Evolutionary conservation across 2,329 filamentous ascomycete genomes (phyloP).

Genomic region (Colletotrichum liaoningense): DNA sequence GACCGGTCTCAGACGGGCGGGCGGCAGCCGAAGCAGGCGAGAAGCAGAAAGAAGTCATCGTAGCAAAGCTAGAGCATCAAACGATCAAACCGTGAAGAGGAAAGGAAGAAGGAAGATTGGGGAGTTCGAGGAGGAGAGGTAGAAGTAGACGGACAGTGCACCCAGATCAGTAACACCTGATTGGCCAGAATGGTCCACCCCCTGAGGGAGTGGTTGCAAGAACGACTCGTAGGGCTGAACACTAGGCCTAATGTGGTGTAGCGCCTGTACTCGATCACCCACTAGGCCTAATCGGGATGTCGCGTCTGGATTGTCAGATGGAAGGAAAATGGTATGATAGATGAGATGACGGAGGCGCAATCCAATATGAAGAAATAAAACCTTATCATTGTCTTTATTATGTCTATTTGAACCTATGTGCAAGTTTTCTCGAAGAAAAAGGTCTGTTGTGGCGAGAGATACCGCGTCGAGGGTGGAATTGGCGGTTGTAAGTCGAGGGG

Average conservation of each 20-base stretch:
- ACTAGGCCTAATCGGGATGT: neutral
- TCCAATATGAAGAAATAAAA: neutral
- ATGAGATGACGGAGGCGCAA: neutral
- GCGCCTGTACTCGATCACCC: rapidly evolving
- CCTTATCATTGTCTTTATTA: neutral
- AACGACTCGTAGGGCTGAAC: neutral
- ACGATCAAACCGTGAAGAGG: conserved; percentile 9
- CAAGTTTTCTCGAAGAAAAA: neutral
- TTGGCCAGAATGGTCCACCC: neutral
- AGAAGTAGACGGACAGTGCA: neutral
- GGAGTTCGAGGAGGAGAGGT: neutral
- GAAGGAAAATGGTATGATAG: neutral
- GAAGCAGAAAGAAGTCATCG: conserved; percentile 9
- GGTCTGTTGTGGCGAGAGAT: neutral
- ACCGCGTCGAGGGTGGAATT: neutral
- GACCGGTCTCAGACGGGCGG: conserved; percentile 14
- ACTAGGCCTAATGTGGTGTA: neutral
- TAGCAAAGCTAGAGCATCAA: conserved; percentile 12
- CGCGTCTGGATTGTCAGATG: neutral
- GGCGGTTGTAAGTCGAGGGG: neutral
- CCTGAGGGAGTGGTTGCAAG: neutral
- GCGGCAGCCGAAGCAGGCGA: conserved; percentile 13
- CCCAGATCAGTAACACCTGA: neutral
- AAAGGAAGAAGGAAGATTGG: neutral
- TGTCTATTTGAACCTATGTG: neutral